phyloP scores from a whole-genome alignment of 1,139 yeast genomes.

The Martiniozyma asiatica region DNA sequence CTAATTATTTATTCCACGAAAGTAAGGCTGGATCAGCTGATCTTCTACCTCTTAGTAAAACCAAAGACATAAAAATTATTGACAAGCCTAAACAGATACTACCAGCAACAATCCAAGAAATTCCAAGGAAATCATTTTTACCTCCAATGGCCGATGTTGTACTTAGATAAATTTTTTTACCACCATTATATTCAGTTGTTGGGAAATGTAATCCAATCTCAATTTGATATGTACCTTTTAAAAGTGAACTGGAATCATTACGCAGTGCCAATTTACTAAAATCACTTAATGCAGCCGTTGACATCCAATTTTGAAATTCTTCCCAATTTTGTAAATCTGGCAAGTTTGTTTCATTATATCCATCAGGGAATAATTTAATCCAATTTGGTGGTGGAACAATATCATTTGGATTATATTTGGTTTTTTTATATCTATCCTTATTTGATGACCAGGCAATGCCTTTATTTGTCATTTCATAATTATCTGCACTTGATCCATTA shows the following conservation, averaged over 20 bases:
- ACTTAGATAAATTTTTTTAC: constrained; percentile 65
- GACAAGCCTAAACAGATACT: constrained; percentile 66
- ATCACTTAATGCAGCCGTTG: constrained; percentile 79
- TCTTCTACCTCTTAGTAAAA: constrained; percentile 56
- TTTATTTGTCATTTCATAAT: constrained; percentile 50
- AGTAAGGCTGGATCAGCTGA: constrained; percentile 63
- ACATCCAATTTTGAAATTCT: constrained; percentile 96
- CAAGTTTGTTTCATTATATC: constrained; percentile 71
- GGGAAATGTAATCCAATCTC: constrained; percentile 81
- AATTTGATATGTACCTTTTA: constrained; percentile 60
- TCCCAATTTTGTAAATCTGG: constrained; percentile 74
- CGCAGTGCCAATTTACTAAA: constrained; percentile 75
- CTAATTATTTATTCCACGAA: constrained; percentile 48
- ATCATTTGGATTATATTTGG: constrained; percentile 54
- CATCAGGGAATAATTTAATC: constrained; percentile 74
- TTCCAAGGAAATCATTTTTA: constrained; percentile 75
- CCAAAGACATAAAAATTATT: constrained; percentile 44
- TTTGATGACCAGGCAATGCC: constrained; percentile 88
- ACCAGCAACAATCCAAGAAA: constrained; percentile 88
- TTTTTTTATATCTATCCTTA: constrained; percentile 64
- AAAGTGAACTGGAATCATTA: constrained; percentile 54
- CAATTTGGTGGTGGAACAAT: constrained; percentile 96
- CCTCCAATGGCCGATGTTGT: constrained; percentile 90
- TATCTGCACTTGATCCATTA: constrained; percentile 30
- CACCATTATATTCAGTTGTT: constrained; percentile 70